Conservation (phyloP, 805 yeast species). For the Nakazawaea siamensis region DNA sequence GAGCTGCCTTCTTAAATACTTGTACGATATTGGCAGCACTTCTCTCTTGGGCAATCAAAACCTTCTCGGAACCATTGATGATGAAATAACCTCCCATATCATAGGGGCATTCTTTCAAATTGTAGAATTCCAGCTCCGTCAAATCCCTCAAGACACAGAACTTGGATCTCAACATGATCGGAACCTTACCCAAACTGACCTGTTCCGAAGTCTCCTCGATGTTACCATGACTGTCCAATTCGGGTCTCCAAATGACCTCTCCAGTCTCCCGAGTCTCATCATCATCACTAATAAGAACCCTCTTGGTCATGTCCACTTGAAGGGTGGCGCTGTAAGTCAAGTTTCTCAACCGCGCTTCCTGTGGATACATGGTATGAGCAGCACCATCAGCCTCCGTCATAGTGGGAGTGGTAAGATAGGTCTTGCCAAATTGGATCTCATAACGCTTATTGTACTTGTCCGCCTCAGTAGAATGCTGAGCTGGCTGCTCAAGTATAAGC, state of each 20-base stretch:
- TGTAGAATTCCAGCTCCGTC: constrained; percentile 88
- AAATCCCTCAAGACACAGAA: constrained; percentile 89
- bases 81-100: constrained; percentile 99
- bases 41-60: constrained; percentile 96
- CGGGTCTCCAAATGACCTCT: constrained; percentile 13
- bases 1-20: constrained; percentile 96
- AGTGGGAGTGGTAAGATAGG: constrained; percentile 91
- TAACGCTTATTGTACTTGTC: constrained; percentile 89
- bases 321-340: constrained; percentile 94
- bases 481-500: constrained; percentile 92
- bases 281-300: constrained; percentile 79
- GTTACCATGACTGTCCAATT: constrained; percentile 38
- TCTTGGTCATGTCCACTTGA: constrained; percentile 91
- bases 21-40: constrained; percentile 98
- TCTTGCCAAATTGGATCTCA: constrained; percentile 96
- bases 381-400: constrained; percentile 99
- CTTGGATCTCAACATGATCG: constrained; percentile 95
- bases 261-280: constrained; percentile 45
- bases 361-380: constrained; percentile 98
- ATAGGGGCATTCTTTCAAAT: constrained; percentile 95
- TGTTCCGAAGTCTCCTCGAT: constrained; percentile 57
- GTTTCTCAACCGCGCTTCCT: constrained; percentile 94
- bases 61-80: constrained; percentile 97
- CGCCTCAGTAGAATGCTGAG: constrained; percentile 88
- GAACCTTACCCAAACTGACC: constrained; percentile 93